Evolutionary conservation across 2,329 filamentous ascomycete species (phyloP), one percentile per base, ranked within the genome.

Genomic region (Pseudogymnoascus verrucosus): DNA sequence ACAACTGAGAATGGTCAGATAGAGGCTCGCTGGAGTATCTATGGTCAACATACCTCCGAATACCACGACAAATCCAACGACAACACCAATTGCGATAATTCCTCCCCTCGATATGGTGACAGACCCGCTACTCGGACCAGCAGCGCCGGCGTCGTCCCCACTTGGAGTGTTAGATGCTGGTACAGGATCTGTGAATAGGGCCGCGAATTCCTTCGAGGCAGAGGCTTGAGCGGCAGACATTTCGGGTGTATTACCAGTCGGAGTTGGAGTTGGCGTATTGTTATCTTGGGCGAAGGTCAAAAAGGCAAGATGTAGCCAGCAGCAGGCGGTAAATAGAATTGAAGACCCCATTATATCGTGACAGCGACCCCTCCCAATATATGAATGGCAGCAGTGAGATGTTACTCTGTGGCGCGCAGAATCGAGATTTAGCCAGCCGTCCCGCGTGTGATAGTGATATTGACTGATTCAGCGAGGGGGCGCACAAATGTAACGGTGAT

Each of bases 81-180:
- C 83, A 11, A 90, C 80, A 63, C 91, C 86, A 68, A 95, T 91
- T 59, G 89, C 89, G 64, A 90, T 81, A 70, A 92, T 78, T 12
- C 83, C 90, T 19, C 87, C 88, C 39, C 80, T 84, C 1, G 88
- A 90, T 21, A 95, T 76, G 39, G 79, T 79, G 68, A 89, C 81
- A 14, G 82, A 84, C 5, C 84, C 82, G 21, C 80, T 79, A 65
- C 81, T 83, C 14, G 80, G 75, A 16, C 90, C 89, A 39, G 84
- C 82, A 14, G 89, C 89, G 23, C 90, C 90, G 14, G 80, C 82
- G 59, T 66, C 72, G 69, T 74, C 72, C 19, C 71, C 72, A 11
- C 71, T 65, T 40, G 65, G 26, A 36, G 71, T 68, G 34, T 65
- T 26, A 16, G 10, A 10, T 39, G 36, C 5, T 63, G 40, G 60